Evolutionary conservation across 2,329 filamentous ascomycete genomes (phyloP), one percentile per base, ranked within the genome.

Genomic region (Talaromyces sp.): DNA sequence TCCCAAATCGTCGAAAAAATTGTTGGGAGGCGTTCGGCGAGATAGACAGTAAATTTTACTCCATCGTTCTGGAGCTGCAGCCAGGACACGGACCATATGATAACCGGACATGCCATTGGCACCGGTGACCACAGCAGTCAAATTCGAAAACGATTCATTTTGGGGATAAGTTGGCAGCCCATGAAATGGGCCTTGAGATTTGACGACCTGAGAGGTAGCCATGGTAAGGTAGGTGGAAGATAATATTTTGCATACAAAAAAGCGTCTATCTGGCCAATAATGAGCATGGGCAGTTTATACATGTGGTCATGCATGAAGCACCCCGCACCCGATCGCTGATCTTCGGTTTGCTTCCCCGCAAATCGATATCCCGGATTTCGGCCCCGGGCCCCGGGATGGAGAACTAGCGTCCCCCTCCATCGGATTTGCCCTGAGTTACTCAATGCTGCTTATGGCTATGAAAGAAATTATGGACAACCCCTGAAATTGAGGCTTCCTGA

Each of bases 101-200:
- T 59, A 59, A 23, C 44, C 57, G 14, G 57, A 59, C 44, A 59
- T 52, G 44, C 47, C 57, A 59, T 59, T 59, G 14, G 57, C 57
- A 31, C 57, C 47, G 18, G 47, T 36, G 2, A 59, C 18, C 47
- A 59, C 44, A 3, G 57, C 57, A 18, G 57, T 59, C 47, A 52
- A 51, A 30, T 59, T 53, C 30, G 57, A 52, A 44, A 59, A 53
- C 18, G 44, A n/a, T 31, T 59, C 57, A 27, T 30, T 54, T 18
- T 59, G 44, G 5, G 47, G 57, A 42, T 59, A 59, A 10, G 34
- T 30, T 12, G 57, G 57, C 31, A 59, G 28, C 30, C 57, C 57
- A 27, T 42, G 30, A 23, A 53, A 54, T 7, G 16, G 44, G 5
- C 57, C 57, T 6, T 59, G 31, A 7, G 57, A 53, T 18, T 52